Evolutionary conservation across 1,139 yeast genomes (phyloP), one percentile per base, ranked within the genome.

Genomic region (Pneumocystis jirovecii): DNA sequence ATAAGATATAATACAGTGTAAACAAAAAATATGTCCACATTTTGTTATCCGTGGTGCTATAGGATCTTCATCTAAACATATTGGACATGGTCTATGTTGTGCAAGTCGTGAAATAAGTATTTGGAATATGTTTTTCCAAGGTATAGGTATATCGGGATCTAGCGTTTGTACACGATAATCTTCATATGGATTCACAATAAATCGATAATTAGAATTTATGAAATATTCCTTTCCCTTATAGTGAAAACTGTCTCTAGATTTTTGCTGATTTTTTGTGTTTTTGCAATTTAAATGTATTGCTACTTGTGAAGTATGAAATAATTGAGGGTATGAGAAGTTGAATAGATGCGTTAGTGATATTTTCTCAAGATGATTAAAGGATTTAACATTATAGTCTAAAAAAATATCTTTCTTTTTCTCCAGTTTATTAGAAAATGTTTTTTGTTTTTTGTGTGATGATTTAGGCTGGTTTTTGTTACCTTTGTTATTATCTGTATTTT

Each of bases 1-100:
- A 71, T 88, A 82, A 57, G 91, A 82, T 65, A 89, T 75, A 57
- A 91, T 76, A 73, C 99, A 95, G 39, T 90, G 84, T 66, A 84
- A 80, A 73, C 99, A 95, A 72, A 93, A 82, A 17, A 90, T 81
- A 73, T 95, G 99, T 2, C 99, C 98, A 77, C 99, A 95, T 21
- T 85, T 82, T 42, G 90, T 84, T 97, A 95, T 95, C 66, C 97
- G 79, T 1, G 98, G 97, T 0, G 97, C 97, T 56, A 87, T 82
- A 10, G 93, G 87, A 29, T 85, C 86, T 65, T 88, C 95, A 42
- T 86, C 82, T 21, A 93, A 78, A 74, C 99, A 95, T 50, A 95
- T 93, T 0, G 98, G 97, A 73, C 99, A 95, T 37, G 80, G 83
- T 65, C 85, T 83, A n/a, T 67, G 61, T 64, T 71, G 73, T 15